These are phyloP conservation scores for Penicillium antarcticum DNA, from an alignment of 495 filamentous ascomycete species.

Conservation along the genomic window DNA sequence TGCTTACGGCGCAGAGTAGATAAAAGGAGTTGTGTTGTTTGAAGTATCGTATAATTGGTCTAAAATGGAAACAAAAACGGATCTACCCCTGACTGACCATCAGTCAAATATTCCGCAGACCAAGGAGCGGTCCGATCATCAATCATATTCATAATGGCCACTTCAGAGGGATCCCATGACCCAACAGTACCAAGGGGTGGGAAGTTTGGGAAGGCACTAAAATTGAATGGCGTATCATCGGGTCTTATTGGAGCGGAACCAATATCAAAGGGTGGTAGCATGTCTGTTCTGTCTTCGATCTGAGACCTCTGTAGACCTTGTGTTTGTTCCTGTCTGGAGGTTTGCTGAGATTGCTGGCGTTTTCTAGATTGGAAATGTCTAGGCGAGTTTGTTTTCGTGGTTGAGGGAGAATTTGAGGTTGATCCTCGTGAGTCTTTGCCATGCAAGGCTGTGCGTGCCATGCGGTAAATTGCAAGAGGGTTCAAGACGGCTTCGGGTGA, in stretches of 20 bases:
- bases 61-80: slow-evolving; percentile 19
- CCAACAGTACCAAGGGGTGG: not conserved
- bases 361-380: not conserved
- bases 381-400: not conserved
- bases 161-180: slow-evolving; percentile 12
- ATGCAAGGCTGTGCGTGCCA: slow-evolving; percentile 21
- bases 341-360: not conserved
- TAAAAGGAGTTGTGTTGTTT: no score
- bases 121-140: slow-evolving; percentile 14
- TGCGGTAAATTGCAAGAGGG: slow-evolving; percentile 21
- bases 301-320: not conserved
- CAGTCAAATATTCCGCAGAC: slow-evolving; percentile 19
- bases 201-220: not conserved
- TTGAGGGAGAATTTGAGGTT: slow-evolving; percentile 5
- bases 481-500: slow-evolving; percentile 17
- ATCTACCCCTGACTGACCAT: slow-evolving; percentile 18
- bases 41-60: no score
- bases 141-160: slow-evolving; percentile 16
- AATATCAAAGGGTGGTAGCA: not conserved
- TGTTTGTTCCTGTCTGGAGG: not conserved
- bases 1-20: no score
- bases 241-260: not conserved
- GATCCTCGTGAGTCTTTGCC: slow-evolving; percentile 2
- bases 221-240: not conserved
- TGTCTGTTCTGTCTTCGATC: not conserved